Evolutionary conservation across 148 eudicot species (phyloP).

Genomic region (Amaranthus palmeri): DNA sequence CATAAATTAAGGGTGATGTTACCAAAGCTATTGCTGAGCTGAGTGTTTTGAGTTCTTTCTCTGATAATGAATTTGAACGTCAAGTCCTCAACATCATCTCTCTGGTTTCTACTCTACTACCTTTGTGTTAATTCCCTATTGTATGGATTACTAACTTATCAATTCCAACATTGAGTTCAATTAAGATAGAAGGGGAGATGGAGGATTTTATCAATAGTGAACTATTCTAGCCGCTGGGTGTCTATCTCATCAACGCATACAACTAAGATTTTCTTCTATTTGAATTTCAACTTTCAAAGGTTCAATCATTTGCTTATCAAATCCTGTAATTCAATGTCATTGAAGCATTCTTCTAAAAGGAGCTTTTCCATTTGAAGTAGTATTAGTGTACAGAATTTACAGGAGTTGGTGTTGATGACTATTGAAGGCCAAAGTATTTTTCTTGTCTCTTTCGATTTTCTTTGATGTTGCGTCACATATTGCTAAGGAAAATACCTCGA

Average conservation of each 20-base stretch:
- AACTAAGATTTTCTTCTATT: conserved; percentile 29
- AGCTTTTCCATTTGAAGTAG: conserved; percentile 31
- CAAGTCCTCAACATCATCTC: too few relatives aligned
- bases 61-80: too few relatives aligned
- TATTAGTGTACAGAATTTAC: conserved; percentile 30
- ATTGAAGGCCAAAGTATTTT: conserved; percentile 21
- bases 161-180: too few relatives aligned
- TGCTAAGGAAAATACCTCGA: too few relatives aligned
- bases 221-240: neutral
- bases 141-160: too few relatives aligned
- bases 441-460: neutral
- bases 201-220: conserved; percentile 28
- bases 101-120: neutral
- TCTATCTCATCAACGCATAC: conserved; percentile 27
- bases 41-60: too few relatives aligned
- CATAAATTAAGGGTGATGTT: too few relatives aligned
- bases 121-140: too few relatives aligned
- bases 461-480: too few relatives aligned
- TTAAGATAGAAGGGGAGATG: conserved; percentile 19
- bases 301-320: conserved; percentile 30
- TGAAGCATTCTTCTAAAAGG: conserved; percentile 21
- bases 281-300: conserved; percentile 21
- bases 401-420: conserved; percentile 16
- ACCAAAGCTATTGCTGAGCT: too few relatives aligned
- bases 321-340: conserved; percentile 3